Evolutionary conservation across 106 monocot genomes (phyloP), one percentile per base, ranked within the genome.

Genomic region (Gastrodia elata): DNA sequence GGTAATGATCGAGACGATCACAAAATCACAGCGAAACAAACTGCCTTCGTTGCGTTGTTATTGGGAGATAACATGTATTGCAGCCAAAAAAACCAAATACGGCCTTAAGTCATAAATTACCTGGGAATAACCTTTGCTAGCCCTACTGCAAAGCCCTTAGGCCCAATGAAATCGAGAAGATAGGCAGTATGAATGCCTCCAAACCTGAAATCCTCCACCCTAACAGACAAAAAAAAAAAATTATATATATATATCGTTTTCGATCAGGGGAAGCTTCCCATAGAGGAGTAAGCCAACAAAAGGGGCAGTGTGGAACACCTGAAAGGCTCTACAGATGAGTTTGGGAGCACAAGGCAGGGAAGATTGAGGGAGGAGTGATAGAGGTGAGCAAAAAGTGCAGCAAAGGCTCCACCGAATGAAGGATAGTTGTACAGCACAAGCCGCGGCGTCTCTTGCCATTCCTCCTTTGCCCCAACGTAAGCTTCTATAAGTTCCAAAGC

Each of bases 401-500:
- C 81, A 73, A 83, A 84, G 39, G 84, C 85, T 26, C 90, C 94
- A 34, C 84, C 75, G 70, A 87, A 77, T 65, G 89, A 84, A 13
- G 94, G 94, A 76, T 94, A 94, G 79, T 90, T 85, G 76, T 94
- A 94, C n/a, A 90, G 82, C 1, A 83, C 83, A 26, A 94, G 77
- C 46, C 61, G 76, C 16, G 37, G 55, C 30, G 32, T 9, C 36
- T 33, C 35, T 4, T 13, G 68, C 15, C 7, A 16, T 37, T n/a
- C 43, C 14, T 14, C 38, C 1, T 64, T 77, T 9, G 71, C 71
- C 10, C 2, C 44, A 69, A 48, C 15, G 77, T 76, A 73, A 8
- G 74, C 48, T 43, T 74, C 58, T 43, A 89, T 75, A 70, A 84
- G 70, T 15, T 89, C 84, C 30, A 89, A 59, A 25, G 89, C 81